phyloP scores from a whole-genome alignment of 805 yeast species.

The Komagataella populi region DNA sequence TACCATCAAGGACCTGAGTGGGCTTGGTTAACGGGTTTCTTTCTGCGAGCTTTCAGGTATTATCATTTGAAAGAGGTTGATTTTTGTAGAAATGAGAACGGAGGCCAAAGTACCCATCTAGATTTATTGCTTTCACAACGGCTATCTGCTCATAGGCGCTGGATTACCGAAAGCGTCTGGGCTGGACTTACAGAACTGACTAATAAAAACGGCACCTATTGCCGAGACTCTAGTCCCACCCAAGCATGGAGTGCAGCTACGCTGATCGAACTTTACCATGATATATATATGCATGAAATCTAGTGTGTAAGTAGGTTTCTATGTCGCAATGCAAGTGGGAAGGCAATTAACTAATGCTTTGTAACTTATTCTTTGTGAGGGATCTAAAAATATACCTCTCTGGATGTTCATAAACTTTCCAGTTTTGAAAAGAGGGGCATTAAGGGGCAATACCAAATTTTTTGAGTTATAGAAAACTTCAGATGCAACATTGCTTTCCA shows the following conservation, averaged over 20 bases:
- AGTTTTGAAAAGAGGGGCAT: constrained; percentile 27
- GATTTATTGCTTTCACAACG: constrained; percentile 48
- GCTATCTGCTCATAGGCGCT: constrained; percentile 47
- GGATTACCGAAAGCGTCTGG: constrained; percentile 77
- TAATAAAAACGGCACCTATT: constrained; percentile 70
- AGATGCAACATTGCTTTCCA: constrained; percentile 42
- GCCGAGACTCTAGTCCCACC: constrained; percentile 84
- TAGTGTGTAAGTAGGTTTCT: background rate
- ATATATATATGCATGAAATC: constrained; percentile 26
- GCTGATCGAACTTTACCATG: constrained; percentile 65
- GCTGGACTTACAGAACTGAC: constrained; percentile 90
- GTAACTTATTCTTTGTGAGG: constrained; percentile 14
- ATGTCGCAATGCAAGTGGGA: background rate
- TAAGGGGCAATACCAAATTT: constrained; percentile 36
- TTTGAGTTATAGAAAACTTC: constrained; percentile 43
- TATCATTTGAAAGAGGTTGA: constrained; percentile 31
- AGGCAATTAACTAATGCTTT: background rate
- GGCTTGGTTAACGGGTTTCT: constrained; percentile 89
- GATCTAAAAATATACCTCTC: constrained; percentile 53
- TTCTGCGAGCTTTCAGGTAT: constrained; percentile 59
- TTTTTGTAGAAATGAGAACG: constrained; percentile 18
- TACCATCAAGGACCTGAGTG: constrained; percentile 99
- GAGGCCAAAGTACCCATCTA: constrained; percentile 32
- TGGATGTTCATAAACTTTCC: constrained; percentile 44
- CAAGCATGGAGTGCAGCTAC: constrained; percentile 96